Evolutionary conservation across 2,329 filamentous ascomycete genomes (phyloP), one percentile per base, ranked within the genome.

Genomic region (Penicillium sp.): DNA sequence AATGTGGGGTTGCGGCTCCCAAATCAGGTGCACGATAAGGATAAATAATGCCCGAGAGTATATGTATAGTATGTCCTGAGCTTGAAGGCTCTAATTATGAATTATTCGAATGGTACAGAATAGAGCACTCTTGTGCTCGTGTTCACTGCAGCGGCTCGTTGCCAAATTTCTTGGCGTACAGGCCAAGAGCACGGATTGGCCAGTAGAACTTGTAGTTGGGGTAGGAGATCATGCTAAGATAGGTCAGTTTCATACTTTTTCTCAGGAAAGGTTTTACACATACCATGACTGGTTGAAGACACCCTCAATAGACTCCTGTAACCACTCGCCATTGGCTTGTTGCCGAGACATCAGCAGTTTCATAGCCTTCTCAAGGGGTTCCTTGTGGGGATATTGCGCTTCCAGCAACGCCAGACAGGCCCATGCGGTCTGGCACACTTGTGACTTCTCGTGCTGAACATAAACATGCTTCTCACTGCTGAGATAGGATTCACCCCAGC

Each of bases 131-230:
- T 44, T 5, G 3, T 23, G 33, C 22, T 18, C 26, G 8, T 8
- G 23, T 51, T 58, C 55, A 76, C 33, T 71, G 54, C 42, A 89
- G 71, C 66, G 77, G 81, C 54, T 87, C 83, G 57, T 90, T 81
- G 0, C 88, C 89, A 62, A 88, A 92, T 60, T 81, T 84, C 65
- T 79, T 82, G 4, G 88, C 85, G 79, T 91, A 99, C 85, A 97
- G 88, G 5, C 94, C 94, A 61, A 99, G 74, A 2, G 94, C 94
- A 77, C 95, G 96, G 71, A 97, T 89, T 1, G 93, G 87, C 75
- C 97, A 99, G 55, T 89, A 89, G 73, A 96, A 94, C 79, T 97
- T 99, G 81, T 99, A 99, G 80, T 99, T 99, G 42, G 93, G 93
- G 70, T 99, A 99, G 0, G 91, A 94, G 62, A 99, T 99, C 91